phyloP scores from a whole-genome alignment of 2,329 filamentous ascomycete genomes.

The Arthrinium puccinioides region DNA sequence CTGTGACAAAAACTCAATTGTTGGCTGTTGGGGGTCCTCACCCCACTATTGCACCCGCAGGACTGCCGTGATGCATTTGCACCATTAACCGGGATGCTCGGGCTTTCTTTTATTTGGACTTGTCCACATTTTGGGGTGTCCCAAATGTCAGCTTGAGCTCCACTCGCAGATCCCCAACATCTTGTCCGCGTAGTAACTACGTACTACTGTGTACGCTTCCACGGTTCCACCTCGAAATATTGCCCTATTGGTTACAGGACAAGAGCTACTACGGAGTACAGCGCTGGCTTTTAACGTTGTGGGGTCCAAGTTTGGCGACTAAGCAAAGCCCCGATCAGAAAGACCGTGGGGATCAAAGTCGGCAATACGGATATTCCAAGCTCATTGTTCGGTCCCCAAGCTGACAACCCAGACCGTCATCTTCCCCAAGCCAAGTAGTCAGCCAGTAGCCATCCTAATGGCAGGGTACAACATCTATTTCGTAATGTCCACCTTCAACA shows the following conservation, averaged over 20 bases:
- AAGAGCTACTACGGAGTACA: too few relatives aligned
- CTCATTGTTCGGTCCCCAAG: too few relatives aligned
- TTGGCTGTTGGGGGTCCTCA: constrained; percentile 7
- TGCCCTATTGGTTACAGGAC: too few relatives aligned
- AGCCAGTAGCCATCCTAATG: too few relatives aligned
- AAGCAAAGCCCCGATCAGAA: not conserved
- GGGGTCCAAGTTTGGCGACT: too few relatives aligned
- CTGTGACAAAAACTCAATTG: constrained; percentile 6
- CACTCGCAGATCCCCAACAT: constrained; percentile 36
- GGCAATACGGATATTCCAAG: not conserved
- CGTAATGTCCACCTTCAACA: too few relatives aligned
- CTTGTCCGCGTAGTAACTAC: constrained; percentile 24
- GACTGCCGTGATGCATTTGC: not conserved
- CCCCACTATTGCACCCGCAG: not conserved
- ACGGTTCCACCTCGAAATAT: not conserved
- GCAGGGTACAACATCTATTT: too few relatives aligned
- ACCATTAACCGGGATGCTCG: not conserved
- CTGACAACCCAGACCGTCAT: too few relatives aligned
- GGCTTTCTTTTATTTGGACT: not conserved
- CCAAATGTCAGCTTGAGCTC: constrained; percentile 7
- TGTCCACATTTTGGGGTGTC: too few relatives aligned
- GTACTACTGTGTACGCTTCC: not conserved
- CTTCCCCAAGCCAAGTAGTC: too few relatives aligned
- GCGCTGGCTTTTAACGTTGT: too few relatives aligned
- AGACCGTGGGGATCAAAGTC: not conserved